Evolutionary conservation across 2,329 filamentous ascomycete genomes (phyloP).

Genomic region (Boeremia exigua): DNA sequence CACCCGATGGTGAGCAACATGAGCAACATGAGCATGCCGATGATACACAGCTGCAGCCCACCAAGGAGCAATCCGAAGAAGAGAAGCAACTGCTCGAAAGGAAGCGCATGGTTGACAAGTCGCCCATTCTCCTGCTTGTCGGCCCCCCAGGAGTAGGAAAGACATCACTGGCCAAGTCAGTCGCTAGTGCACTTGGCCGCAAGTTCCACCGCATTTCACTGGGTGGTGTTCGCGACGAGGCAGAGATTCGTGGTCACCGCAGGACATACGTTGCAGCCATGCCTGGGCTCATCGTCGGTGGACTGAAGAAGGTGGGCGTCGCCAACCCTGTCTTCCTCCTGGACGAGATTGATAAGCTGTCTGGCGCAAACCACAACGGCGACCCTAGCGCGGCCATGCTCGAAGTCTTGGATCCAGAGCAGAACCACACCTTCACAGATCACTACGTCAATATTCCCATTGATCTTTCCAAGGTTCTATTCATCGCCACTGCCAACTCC

Average conservation of each 20-base stretch:
- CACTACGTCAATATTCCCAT: conserved; percentile 97
- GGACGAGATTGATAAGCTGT: conserved; percentile 98
- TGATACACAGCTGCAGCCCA: conserved; percentile 50
- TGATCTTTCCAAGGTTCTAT: conserved; percentile 93
- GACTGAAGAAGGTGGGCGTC: conserved; percentile 92
- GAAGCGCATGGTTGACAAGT: conserved; percentile 90
- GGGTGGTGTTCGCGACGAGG: conserved; percentile 93
- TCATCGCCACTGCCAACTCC: conserved; percentile 95
- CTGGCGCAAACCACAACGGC: conserved; percentile 87
- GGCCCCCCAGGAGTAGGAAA: conserved; percentile 96
- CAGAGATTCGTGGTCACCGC: conserved; percentile 93
- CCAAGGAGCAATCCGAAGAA: conserved; percentile 46
- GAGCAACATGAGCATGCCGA: conserved; percentile 49
- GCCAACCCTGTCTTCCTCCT: conserved; percentile 94
- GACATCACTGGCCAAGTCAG: conserved; percentile 91
- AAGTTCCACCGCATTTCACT: conserved; percentile 98
- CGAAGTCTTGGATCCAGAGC: conserved; percentile 95
- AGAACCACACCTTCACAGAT: conserved; percentile 93
- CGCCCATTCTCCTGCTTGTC: conserved; percentile 90
- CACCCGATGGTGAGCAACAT: conserved; percentile 43
- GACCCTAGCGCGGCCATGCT: conserved; percentile 98
- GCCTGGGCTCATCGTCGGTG: conserved; percentile 93
- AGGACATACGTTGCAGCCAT: conserved; percentile 98
- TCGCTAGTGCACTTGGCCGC: conserved; percentile 87
- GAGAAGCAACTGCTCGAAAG: conserved; percentile 78